Evolutionary conservation across 1,284 basidiomycete genomes (phyloP), one percentile per base, ranked within the genome.

Genomic region (Ustilago cynodontis): DNA sequence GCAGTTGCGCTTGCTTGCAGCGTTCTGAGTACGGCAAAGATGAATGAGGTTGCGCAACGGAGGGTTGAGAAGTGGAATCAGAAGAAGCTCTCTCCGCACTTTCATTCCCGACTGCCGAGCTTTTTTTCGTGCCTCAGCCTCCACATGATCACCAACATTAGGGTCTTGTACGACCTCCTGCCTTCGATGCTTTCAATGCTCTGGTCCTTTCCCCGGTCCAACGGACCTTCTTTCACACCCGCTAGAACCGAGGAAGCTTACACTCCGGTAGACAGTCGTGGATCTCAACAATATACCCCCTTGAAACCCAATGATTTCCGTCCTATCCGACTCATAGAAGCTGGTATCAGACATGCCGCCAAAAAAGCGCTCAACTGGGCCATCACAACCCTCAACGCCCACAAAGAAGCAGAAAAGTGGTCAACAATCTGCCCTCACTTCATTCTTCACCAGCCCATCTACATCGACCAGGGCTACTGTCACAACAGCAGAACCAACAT

Each of bases 361-460:
- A 33, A 69, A 52, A 37, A 77, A 77, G 59, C 66, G 73, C 10
- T n/a, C 57, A 26, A 54, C 49, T 35, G 61, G 54, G 29, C 16
- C 58, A 28, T 56, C 59, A 28, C 59, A 63, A 26, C 67, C 75
- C 16, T 60, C 64, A 10, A 73, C 75, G 9, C 71, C 71, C 0
- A 63, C 59, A 18, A 77, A 73, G 59, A 77, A 71, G 62, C 45
- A 28, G 3, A 73, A 70, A n/a, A 33, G 37, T 6, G 57, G 59
- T 0, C 62, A 73, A 33, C 75, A 77, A 22, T 61, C 67, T 13
- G 66, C 75, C 24, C 37, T 77, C 33, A 73, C 75, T 14, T 77
- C 65, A 8, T 77, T 77, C 51, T 77, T 77, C 55, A 66, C 67
- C 5, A 76, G 73, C 18, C 73, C 73, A 0, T 76, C 73, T 6